phyloP scores from a whole-genome alignment of 2,329 filamentous ascomycete species.

The Fusarium sp. region DNA sequence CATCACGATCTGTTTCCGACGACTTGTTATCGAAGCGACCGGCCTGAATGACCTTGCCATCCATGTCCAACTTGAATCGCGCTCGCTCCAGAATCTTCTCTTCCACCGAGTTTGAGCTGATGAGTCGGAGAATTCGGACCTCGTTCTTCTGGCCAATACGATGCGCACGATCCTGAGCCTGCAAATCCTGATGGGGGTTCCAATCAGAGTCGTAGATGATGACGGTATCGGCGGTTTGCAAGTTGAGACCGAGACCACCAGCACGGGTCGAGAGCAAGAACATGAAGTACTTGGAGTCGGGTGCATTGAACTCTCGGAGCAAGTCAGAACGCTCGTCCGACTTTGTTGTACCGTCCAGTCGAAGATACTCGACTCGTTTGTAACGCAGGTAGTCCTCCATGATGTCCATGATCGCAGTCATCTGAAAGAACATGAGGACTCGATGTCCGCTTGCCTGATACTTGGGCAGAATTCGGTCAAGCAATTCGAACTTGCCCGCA shows the following conservation, averaged over 20 bases:
- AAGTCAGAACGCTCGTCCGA: slow-evolving; percentile 96
- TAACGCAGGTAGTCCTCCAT: slow-evolving; percentile 98
- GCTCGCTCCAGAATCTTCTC: slow-evolving; percentile 98
- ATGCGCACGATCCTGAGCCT: slow-evolving; percentile 99
- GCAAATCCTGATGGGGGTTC: slow-evolving; percentile 99
- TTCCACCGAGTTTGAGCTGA: slow-evolving; percentile 96
- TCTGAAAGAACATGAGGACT: slow-evolving; percentile 99
- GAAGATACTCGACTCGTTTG: slow-evolving; percentile 85
- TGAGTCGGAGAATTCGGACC: slow-evolving; percentile 93
- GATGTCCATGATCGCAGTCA: slow-evolving; percentile 99
- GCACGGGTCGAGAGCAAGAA: slow-evolving; percentile 98
- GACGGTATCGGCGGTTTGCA: slow-evolving; percentile 98
- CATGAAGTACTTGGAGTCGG: slow-evolving; percentile 93
- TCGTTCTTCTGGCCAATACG: slow-evolving; percentile 99
- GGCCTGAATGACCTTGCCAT: slow-evolving; percentile 98
- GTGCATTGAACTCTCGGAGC: slow-evolving; percentile 88
- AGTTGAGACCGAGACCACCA: slow-evolving; percentile 95
- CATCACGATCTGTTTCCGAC: slow-evolving; percentile 97
- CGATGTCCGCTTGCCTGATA: slow-evolving; percentile 92
- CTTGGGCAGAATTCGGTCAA: slow-evolving; percentile 93
- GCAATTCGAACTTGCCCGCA: slow-evolving; percentile 94
- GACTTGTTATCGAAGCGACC: slow-evolving; percentile 99
- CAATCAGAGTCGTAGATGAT: slow-evolving; percentile 99
- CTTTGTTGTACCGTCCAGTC: slow-evolving; percentile 96
- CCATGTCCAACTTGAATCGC: slow-evolving; percentile 98